phyloP scores from a whole-genome alignment of 805 yeast genomes.

The Saturnispora quitensis region DNA sequence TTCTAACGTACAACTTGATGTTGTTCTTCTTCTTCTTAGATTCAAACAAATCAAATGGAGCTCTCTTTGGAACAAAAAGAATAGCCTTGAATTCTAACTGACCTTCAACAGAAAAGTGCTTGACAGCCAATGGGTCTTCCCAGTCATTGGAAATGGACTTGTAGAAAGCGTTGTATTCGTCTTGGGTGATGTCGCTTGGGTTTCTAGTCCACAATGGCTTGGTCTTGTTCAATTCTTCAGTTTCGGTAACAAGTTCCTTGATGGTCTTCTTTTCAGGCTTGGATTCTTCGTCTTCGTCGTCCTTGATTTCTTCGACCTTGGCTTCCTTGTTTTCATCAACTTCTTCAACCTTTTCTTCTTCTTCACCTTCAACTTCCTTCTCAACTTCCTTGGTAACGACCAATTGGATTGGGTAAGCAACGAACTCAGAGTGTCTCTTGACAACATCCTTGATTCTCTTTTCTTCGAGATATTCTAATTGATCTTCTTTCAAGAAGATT shows the following conservation, averaged over 20 bases:
- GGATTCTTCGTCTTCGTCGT: constrained; percentile 41
- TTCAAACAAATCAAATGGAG: constrained; percentile 98
- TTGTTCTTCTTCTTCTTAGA: constrained; percentile 98
- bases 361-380: constrained; percentile 90
- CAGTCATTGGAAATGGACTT: constrained; percentile 98
- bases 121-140: constrained; percentile 99
- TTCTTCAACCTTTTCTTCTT: constrained; percentile 42
- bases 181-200: constrained; percentile 95
- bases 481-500: constrained; percentile 97
- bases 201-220: constrained; percentile 99
- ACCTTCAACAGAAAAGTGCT: constrained; percentile 99
- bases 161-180: constrained; percentile 98
- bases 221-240: constrained; percentile 97
- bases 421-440: constrained; percentile 99
- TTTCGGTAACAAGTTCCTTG: constrained; percentile 88
- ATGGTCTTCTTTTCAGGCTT: constrained; percentile 77
- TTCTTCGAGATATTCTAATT: constrained; percentile 97
- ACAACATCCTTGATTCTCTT: constrained; percentile 99
- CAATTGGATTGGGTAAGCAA: constrained; percentile 97
- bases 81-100: constrained; percentile 99
- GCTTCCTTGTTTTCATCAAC: constrained; percentile 49
- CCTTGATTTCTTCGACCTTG: constrained; percentile 41
- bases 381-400: constrained; percentile 98
- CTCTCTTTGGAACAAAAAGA: constrained; percentile 95
- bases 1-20: constrained; percentile 97